These are phyloP conservation scores for Vaccinium macrocarpon DNA, from an alignment of 148 eudicot genomes.

Conservation along the genomic window DNA sequence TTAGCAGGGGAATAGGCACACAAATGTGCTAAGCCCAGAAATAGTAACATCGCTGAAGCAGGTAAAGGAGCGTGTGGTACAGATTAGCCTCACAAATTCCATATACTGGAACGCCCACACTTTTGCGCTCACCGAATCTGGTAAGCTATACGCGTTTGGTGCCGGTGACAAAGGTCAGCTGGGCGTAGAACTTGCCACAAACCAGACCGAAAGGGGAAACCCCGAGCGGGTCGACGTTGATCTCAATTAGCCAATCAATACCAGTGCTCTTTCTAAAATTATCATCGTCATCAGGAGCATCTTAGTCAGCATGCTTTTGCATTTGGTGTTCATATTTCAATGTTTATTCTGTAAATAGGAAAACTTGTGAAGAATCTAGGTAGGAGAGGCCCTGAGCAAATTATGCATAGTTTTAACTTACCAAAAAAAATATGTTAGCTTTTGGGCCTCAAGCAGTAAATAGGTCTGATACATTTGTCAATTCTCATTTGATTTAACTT, in stretches of 20 bases:
- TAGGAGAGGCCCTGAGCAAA: not conserved
- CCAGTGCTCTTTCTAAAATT: not conserved
- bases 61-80: slow-evolving; percentile 71
- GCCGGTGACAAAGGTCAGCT: slow-evolving; percentile 90
- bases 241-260: slow-evolving; percentile 42
- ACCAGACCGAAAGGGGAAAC: slow-evolving; percentile 54
- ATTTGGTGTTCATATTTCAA: slow-evolving; percentile 27
- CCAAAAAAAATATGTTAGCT: slow-evolving; percentile 4
- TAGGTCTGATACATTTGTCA: slow-evolving; percentile 30
- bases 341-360: slow-evolving; percentile 43
- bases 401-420: slow-evolving; percentile 17
- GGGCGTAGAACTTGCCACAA: slow-evolving; percentile 61
- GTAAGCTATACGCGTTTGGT: slow-evolving; percentile 81
- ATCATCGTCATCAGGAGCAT: slow-evolving; percentile 5
- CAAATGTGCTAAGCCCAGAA: slow-evolving; percentile 65
- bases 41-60: slow-evolving; percentile 59
- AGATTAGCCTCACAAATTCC: slow-evolving; percentile 75
- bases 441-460: slow-evolving; percentile 29
- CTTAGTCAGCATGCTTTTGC: slow-evolving; percentile 17
- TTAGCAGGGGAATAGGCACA: slow-evolving; percentile 60
- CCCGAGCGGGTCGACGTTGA: slow-evolving; percentile 64
- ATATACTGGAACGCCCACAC: slow-evolving; percentile 82
- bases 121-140: slow-evolving; percentile 78
- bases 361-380: slow-evolving; percentile 40
- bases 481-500: slow-evolving; percentile 8